Evolutionary conservation across 106 monocot genomes (phyloP), one percentile per base, ranked within the genome.

Genomic region (Hemerocallis citrina): DNA sequence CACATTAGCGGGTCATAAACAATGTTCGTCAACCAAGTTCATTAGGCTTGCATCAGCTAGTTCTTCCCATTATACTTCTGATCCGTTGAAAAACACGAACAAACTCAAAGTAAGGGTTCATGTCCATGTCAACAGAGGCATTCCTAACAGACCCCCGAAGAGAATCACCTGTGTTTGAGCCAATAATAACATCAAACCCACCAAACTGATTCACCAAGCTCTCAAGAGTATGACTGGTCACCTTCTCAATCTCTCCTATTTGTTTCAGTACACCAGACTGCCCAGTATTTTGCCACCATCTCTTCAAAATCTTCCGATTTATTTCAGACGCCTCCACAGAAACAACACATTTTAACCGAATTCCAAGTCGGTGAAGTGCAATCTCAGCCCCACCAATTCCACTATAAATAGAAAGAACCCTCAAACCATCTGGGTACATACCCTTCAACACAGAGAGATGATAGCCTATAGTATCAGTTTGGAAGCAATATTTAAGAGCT

Each of bases 401-500:
- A 49, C 52, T 89, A 47, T 67, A 95, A 54, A 95, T 27, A 21
- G 94, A 89, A 21, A 95, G 49, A 37, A 89, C 75, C 65, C 74
- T 77, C 20, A 95, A 10, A 4, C 89, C 94, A 46, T 71, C 64
- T 28, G 89, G 83, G 76, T 55, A 86, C 35, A 75, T 57, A 45
- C 24, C 51, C 73, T 83, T 95, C 50, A 89, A 48, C 33, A 74
- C 59, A 12, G 86, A 95, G 10, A 89, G 68, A 67, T 67, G 74
- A 71, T 89, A 86, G 3, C 83, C 80, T 8, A 94, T 64, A 4
- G 94, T 89, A 21, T 94, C 89, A 9, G 68, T 83, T 43, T 95
- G 94, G 47, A 95, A 86, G 22, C 67, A 66, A 35, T 69, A 68
- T 49, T 71, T 86, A 41, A 95, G 77, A 10, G 71, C 64, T 19